Conservation (phyloP, 352 stramenopile genomes). For the Phytophthora sansomeana region DNA sequence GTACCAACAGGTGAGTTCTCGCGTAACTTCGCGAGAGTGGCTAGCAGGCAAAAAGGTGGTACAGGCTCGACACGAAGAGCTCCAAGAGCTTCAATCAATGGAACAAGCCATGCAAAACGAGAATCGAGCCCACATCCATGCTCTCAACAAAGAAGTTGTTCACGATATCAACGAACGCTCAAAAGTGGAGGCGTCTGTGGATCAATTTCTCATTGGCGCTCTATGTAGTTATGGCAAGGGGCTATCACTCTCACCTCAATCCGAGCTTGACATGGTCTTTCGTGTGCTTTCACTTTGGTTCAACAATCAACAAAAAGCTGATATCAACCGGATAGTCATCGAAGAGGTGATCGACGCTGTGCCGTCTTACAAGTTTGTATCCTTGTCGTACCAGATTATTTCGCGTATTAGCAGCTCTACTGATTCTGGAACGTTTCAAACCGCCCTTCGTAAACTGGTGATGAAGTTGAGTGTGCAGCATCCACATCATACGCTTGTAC, state of each 20-base stretch:
- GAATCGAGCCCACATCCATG: conserved; percentile 76
- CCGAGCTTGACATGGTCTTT: conserved; percentile 93
- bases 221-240: conserved; percentile 89
- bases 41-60: conserved; percentile 81
- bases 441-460: conserved; percentile 89
- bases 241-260: conserved; percentile 57
- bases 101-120: conserved; percentile 57
- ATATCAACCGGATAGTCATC: conserved; percentile 88
- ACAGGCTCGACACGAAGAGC: conserved; percentile 68
- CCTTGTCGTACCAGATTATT: conserved; percentile 98
- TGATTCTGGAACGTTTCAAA: conserved; percentile 74
- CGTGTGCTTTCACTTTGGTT: conserved; percentile 96
- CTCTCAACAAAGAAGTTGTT: conserved; percentile 86
- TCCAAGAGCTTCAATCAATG: conserved; percentile 73
- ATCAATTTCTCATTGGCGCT: conserved; percentile 88
- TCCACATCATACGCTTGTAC: conserved; percentile 96
- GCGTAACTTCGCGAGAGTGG: conserved; percentile 92
- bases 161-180: conserved; percentile 90
- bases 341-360: conserved; percentile 83
- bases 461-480: conserved; percentile 94
- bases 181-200: conserved; percentile 86
- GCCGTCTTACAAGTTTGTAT: conserved; percentile 96
- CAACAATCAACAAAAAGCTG: conserved; percentile 77
- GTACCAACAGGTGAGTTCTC: conserved; percentile 88
- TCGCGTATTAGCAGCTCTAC: conserved; percentile 89